Percentiles rank a stretch among this genome's conserved stretches.
phyloP scores from a whole-genome alignment of 164 flowering plant species.

The Tetrastigma voinierianum region DNA sequence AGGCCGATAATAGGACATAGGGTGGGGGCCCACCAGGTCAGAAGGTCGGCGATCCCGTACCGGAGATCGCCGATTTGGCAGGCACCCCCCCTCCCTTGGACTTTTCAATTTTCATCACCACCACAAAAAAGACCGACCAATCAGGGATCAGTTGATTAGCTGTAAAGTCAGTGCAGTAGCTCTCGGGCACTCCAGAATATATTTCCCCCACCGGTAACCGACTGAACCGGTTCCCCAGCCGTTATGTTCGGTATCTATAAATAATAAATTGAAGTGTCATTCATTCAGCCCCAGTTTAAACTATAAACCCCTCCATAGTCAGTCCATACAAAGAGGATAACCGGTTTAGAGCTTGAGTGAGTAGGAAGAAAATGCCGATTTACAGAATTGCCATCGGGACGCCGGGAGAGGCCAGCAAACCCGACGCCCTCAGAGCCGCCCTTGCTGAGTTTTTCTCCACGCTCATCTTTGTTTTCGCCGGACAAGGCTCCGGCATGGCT shows the following conservation, averaged over 20 bases:
- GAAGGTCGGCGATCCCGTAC: conserved; percentile 13
- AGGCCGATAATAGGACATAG: neutral
- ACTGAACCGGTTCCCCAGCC: conserved; percentile 21
- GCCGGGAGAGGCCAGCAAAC: conserved; percentile 48
- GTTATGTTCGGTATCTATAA: conserved; percentile 22
- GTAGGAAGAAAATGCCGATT: conserved; percentile 23
- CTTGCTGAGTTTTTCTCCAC: conserved; percentile 55
- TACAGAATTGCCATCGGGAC: conserved; percentile 40
- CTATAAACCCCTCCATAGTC: too few relatives aligned
- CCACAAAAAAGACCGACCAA: conserved; percentile 3
- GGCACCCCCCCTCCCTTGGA: neutral
- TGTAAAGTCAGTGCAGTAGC: conserved; percentile 14
- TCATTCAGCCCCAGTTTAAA: too few relatives aligned
- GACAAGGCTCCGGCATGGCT: conserved; percentile 66
- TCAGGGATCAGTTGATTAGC: neutral
- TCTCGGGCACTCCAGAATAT: neutral
- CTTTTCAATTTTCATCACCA: neutral
- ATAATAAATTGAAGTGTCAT: neutral
- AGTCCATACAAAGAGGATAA: neutral
- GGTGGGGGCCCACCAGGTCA: conserved; percentile 14
- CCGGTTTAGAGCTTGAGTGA: neutral
- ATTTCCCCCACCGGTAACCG: conserved; percentile 13
- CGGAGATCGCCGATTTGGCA: neutral
- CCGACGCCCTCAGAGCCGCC: conserved; percentile 46
- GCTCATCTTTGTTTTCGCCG: conserved; percentile 62